phyloP scores from a whole-genome alignment of 2,329 filamentous ascomycete genomes.

The Colletotrichum sp. region DNA sequence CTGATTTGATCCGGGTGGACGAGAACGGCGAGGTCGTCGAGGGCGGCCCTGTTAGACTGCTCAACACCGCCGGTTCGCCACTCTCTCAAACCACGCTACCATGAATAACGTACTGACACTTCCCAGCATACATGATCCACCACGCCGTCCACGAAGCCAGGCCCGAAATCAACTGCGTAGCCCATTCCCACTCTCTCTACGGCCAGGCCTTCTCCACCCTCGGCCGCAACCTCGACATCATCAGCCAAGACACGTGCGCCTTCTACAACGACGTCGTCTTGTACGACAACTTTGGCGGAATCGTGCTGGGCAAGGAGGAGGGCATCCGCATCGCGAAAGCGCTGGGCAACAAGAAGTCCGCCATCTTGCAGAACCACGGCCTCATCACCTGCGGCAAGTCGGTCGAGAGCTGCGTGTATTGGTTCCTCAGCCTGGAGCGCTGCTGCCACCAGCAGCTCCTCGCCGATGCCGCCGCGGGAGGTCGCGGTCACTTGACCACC shows the following conservation, averaged over 20 bases:
- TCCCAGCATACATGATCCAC: constrained; percentile 53
- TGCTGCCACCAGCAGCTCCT: constrained; percentile 55
- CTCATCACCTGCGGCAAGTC: constrained; percentile 54
- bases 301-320: constrained; percentile 58
- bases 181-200: constrained; percentile 60
- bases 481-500: constrained; percentile 67
- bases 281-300: constrained; percentile 54
- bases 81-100: not conserved
- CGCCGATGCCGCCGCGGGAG: constrained; percentile 64
- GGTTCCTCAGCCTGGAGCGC: constrained; percentile 58
- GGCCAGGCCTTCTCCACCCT: constrained; percentile 65
- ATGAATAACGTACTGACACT: not conserved
- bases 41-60: constrained; percentile 47
- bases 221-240: constrained; percentile 67
- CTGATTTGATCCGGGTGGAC: constrained; percentile 72
- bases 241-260: constrained; percentile 66
- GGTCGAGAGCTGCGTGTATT: constrained; percentile 58
- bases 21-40: constrained; percentile 66
- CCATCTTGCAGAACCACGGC: constrained; percentile 60
- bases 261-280: constrained; percentile 58
- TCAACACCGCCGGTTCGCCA: constrained; percentile 16
- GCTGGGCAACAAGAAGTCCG: constrained; percentile 55
- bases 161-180: constrained; percentile 59
- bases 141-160: constrained; percentile 54
- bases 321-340: constrained; percentile 52